phyloP scores from a whole-genome alignment of 768 basidiomycete species.

The Rhodotorula paludigena region DNA sequence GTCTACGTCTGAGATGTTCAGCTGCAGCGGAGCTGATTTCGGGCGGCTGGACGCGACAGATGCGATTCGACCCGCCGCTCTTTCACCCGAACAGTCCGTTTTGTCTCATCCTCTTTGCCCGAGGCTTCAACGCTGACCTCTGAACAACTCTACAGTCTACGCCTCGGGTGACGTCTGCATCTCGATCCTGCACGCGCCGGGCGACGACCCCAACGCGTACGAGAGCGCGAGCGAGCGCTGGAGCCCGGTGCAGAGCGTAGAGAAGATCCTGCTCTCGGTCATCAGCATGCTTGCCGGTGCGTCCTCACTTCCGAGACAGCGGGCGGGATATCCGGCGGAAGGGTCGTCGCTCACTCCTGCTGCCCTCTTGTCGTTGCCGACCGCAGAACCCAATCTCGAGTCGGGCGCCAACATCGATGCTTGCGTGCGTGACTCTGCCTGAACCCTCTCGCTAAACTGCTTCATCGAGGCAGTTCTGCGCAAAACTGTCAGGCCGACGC shows the following conservation, averaged over 20 bases:
- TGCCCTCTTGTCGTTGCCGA: too few relatives aligned
- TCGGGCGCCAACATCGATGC: constrained; percentile 80
- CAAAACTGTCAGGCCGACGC: too few relatives aligned
- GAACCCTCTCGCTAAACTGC: not conserved
- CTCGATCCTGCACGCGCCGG: constrained; percentile 86
- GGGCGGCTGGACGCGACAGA: constrained; percentile 49
- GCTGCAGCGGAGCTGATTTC: too few relatives aligned
- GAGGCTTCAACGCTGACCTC: not conserved
- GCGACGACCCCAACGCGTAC: constrained; percentile 63
- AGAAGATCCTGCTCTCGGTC: constrained; percentile 86
- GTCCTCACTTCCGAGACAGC: not conserved
- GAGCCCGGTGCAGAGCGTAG: constrained; percentile 97
- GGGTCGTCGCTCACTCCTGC: not conserved
- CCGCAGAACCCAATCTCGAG: constrained; percentile 86
- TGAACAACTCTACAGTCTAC: constrained; percentile 63
- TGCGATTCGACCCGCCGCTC: constrained; percentile 95
- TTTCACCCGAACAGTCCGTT: constrained; percentile 93
- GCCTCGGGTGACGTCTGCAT: constrained; percentile 96
- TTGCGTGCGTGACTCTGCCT: constrained; percentile 23
- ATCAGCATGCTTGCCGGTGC: constrained; percentile 81
- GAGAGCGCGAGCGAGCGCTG: constrained; percentile 93
- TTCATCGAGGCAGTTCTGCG: too few relatives aligned
- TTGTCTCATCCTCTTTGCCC: not conserved
- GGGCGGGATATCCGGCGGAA: constrained; percentile 1
- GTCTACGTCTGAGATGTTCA: too few relatives aligned